Conservation (phyloP, 1,139 yeast species). For the Groenewaldozyma sp. region DNA sequence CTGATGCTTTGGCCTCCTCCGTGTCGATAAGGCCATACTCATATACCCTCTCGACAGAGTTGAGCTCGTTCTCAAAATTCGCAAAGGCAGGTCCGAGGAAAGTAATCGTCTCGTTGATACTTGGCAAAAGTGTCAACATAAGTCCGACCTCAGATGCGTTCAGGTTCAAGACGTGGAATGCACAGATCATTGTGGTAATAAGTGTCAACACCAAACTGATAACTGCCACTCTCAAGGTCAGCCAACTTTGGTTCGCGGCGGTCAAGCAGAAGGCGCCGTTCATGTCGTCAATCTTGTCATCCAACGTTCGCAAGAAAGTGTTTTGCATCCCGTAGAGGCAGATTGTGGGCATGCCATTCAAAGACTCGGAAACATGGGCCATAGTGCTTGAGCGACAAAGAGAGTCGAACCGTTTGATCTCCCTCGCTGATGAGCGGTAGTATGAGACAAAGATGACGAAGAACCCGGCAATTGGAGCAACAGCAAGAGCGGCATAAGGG, state of each 20-base stretch:
- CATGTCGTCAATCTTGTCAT: constrained; percentile 44
- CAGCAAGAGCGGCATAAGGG: constrained; percentile 21
- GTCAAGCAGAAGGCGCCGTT: constrained; percentile 60
- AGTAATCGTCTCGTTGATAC: constrained; percentile 22
- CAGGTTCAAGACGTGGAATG: constrained; percentile 47
- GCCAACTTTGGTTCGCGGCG: constrained; percentile 65
- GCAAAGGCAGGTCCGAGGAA: constrained; percentile 39
- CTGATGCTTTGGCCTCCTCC: constrained; percentile 37
- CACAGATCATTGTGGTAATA: constrained; percentile 46
- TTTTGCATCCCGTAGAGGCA: constrained; percentile 42
- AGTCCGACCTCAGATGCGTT: constrained; percentile 59
- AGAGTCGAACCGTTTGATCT: constrained; percentile 70
- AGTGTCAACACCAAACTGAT: constrained; percentile 37
- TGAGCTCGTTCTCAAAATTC: constrained; percentile 68
- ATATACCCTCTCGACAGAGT: constrained; percentile 65
- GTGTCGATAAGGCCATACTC: constrained; percentile 60
- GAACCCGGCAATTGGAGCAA: constrained; percentile 19
- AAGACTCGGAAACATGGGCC: constrained; percentile 62
- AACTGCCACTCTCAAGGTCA: constrained; percentile 50
- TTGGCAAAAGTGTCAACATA: constrained; percentile 31
- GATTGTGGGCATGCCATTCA: constrained; percentile 61
- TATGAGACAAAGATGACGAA: constrained; percentile 28
- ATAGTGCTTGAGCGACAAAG: constrained; percentile 61
- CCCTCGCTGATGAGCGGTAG: constrained; percentile 66
- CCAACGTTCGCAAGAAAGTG: constrained; percentile 42